phyloP scores from a whole-genome alignment of 306 rosid species.

The Cucumis melo region DNA sequence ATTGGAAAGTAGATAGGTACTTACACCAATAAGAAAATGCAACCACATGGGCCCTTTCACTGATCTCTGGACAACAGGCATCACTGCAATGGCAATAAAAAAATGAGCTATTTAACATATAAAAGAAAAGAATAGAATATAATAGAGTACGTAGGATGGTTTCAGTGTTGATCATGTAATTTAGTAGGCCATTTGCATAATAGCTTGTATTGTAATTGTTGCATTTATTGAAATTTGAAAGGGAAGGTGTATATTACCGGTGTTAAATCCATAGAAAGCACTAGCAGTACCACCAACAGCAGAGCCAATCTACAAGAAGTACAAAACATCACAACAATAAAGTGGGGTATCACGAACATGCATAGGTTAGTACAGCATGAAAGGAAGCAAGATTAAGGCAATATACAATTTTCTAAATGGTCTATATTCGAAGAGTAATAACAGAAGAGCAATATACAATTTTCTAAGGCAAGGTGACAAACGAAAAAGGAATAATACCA shows the following conservation, averaged over 20 bases:
- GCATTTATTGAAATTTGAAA: neutral
- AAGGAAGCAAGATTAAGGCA: neutral
- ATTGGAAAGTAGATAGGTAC: constrained; percentile 18
- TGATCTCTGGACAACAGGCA: constrained; percentile 55
- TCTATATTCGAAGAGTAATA: neutral
- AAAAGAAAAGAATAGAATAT: neutral
- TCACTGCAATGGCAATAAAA: constrained; percentile 39
- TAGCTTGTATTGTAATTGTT: neutral
- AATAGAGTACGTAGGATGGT: neutral
- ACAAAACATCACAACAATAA: neutral
- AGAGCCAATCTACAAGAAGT: constrained; percentile 56
- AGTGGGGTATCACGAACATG: neutral
- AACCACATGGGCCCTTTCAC: constrained; percentile 92
- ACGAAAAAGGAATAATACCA: constrained; percentile 26
- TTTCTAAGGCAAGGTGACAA: neutral
- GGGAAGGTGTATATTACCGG: constrained; percentile 24
- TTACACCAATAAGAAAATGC: constrained; percentile 84
- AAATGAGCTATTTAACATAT: no score
- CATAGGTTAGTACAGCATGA: neutral
- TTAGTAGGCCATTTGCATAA: neutral
- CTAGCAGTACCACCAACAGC: constrained; percentile 86
- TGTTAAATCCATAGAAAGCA: constrained; percentile 93
- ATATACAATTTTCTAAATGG: neutral
- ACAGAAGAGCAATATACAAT: neutral
- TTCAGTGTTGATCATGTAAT: neutral